A percentile compares a stretch with the other conserved stretches of the same genome.
Conservation (phyloP, 305 asterid genomes). For the Fraxinus dipetala region DNA sequence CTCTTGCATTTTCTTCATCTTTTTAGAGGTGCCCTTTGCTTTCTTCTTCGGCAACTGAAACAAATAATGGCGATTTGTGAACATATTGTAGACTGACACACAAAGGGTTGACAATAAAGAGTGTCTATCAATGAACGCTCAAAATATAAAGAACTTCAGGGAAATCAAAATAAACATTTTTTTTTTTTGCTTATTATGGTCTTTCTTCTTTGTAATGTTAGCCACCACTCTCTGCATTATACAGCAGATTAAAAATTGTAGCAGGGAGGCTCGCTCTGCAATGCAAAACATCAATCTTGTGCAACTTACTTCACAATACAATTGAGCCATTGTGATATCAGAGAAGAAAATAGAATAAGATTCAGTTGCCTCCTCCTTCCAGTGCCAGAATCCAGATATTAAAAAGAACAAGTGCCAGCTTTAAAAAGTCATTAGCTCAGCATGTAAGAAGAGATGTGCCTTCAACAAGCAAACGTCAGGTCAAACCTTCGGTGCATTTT, state of each 20-base stretch:
- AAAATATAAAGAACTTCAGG: not conserved
- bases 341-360: not conserved
- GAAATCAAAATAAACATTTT: not conserved
- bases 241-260: not conserved
- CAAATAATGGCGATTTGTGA: not conserved
- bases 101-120: not conserved
- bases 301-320: not conserved
- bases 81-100: not conserved
- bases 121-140: not conserved
- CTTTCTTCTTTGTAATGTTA: not conserved
- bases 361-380: not conserved
- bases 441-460: not conserved
- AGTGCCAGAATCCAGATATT: not conserved
- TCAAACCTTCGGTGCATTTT: not conserved
- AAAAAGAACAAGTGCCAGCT: not conserved
- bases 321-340: not conserved
- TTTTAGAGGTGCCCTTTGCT: constrained; percentile 48
- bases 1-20: constrained; percentile 67
- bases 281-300: not conserved
- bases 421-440: not conserved
- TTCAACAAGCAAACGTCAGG: not conserved
- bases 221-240: not conserved
- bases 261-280: not conserved
- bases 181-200: not conserved
- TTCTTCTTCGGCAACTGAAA: constrained; percentile 46